Base-by-base conservation (phyloP, 108 stramenopile genomes). In the Nannochloropsis salina region DNA sequence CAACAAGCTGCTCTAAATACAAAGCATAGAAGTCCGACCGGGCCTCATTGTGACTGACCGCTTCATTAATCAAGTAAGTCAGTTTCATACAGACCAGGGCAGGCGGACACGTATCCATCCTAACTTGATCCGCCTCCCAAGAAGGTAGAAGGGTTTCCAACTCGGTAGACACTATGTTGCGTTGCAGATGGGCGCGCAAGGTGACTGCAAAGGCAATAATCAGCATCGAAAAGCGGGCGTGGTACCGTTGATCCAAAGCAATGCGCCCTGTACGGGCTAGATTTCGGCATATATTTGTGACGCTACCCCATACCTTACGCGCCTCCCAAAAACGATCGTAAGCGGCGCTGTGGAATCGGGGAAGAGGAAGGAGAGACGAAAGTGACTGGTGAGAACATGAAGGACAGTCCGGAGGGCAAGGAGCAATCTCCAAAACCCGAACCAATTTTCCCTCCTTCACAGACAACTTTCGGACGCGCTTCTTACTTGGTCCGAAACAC, bases 281-380 rank as follows among this genome's bases (percentile, higher is more conserved):
- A 74, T 74, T 74, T n/a, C 61, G 15, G 61, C 61, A 74, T 15
- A n/a, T 74, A 74, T 74, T 74, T 15, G 61, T 74, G 61, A 74
- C 61, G 61, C 61, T 74, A 8, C 61, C 61, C 61, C 61, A 74
- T n/a, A 74, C 61, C n/a, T 74, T 74, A n/a, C 61, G 61, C 15
- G 61, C 61, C n/a, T 74, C 61, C 61, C 61, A 74, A 74, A 74
- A 74, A n/a, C 61, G 61, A n/a, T 74, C 61, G 2, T 74, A 74
- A n/a, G 61, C 61, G 61, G 61, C 61, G 61, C 61, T 74, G 61
- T 15, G n/a, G 61, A 3, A 74, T 6, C 8, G 61, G 61, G 61
- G 61, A n/a, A 74, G 6, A 31, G 61, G 61, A 74, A n/a, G 61
- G 61, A 74, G 8, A 6, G 61, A 74, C 20, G 2, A 15, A 51